Base-by-base conservation (phyloP, 1,139 yeast species). In the Suhomyces choctaworum region DNA sequence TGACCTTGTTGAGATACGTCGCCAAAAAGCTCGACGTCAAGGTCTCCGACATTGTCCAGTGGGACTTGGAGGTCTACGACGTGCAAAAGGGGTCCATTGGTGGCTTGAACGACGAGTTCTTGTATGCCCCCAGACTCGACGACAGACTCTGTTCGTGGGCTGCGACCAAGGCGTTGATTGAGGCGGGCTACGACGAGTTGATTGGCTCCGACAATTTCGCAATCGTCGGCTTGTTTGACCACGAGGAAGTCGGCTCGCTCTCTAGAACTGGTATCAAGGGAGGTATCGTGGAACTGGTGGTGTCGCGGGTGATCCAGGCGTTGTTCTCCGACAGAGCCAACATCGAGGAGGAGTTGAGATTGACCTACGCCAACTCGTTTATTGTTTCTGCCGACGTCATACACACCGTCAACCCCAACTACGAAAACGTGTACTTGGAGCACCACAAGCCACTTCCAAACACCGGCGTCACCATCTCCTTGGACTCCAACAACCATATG, bases 401-500 rank as follows among this genome's bases (percentile, higher is more conserved):
- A 39, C 88, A 81, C 56, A 62, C 77, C 48, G 57, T 78, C 44
- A 79, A 80, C 56, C 87, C 88, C 19, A 78, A 79, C 54, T 82
- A 81, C 54, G 58, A 69, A 37, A 53, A 57, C 17, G 82, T 75
- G 16, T 85, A 86, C 61, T 68, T 86, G 53, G 84, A 80, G 46
- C 60, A 79, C 54, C 92, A 86, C 64, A 79, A 76, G 52, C 95
- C 96, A 16, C 61, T 78, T 39, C 88, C 92, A 43, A 87, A 87
- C 62, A 77, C 72, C 31, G 96, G 96, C 31, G 61, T 86, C 36
- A 70, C 87, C 1, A 58, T 87, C 20, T 74, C 87, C 6, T 65
- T 80, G 47, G 95, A 87, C 58, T 76, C 94, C 22, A 83, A 86
- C 53, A 87, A 80, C 15, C 83, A 82, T 55, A 82, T 86, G 76